Base-by-base conservation (phyloP, 2,329 filamentous ascomycete genomes). In the Sclerotinia borealis region DNA sequence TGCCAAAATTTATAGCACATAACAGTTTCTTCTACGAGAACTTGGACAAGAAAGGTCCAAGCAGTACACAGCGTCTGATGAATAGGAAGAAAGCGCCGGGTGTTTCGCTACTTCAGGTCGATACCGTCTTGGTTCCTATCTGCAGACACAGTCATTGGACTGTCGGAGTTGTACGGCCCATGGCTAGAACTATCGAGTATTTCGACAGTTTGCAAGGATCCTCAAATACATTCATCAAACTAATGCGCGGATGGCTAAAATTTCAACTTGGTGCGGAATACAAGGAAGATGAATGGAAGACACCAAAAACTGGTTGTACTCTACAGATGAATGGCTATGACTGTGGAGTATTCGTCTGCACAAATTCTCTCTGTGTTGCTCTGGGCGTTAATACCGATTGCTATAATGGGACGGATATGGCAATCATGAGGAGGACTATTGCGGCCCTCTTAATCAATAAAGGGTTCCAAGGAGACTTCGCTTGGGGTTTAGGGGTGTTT, bases 311-410 rank as follows among this genome's bases (percentile, higher is more conserved):
- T 50, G 74, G 75, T 19, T 83, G 83, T 41, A 81, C 84, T 0
- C 70, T 67, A 3, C 90, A 93, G 73, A 79, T 76, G 31, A 93
- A 93, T 71, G 81, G 82, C 1, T 85, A 83, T 71, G 90, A 93
- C 72, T 93, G 90, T 68, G 90, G 90, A n/a, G 84, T 92, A 4
- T 91, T 91, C 72, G 84, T 87, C 17, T 85, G 91, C 68, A 84
- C 89, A 22, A 93, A 93, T 71, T 86, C 84, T 19, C 81, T 91
- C 54, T 89, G 85, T 62, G 70, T 79, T 37, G 75, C 79, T 3
- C 74, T 76, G 19, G 78, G 76, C 1, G 70, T 77, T 15, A 73
- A 77, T 8, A 73, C 74, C 1, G 69, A 69, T 10, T 76, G 77
- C 34, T 86, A 89, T 64, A 69, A 74, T 1, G 75, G 81, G 41